Evolutionary conservation across 805 yeast genomes (phyloP).

Genomic region (Metschnikowia aberdeeniae): DNA sequence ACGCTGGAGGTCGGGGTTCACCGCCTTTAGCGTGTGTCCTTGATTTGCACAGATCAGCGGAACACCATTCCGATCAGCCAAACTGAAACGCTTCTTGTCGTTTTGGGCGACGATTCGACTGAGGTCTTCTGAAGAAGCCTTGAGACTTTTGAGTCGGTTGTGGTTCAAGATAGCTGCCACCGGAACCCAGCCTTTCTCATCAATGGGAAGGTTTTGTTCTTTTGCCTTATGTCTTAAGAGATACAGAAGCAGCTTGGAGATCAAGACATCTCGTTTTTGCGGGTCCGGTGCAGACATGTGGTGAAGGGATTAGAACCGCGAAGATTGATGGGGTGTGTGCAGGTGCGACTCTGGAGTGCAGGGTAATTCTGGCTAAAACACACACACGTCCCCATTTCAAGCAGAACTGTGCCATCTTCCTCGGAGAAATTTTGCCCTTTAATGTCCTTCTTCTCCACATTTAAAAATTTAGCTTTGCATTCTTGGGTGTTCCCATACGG

Average conservation of each 20-base stretch:
- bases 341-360: no score
- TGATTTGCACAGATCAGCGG: conserved; percentile 77
- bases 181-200: conserved; percentile 60
- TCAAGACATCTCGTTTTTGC: conserved; percentile 41
- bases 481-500: no score
- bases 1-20: conserved; percentile 41
- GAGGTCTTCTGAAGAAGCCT: conserved; percentile 56
- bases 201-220: conserved; percentile 62
- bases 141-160: conserved; percentile 53
- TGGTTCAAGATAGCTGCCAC: conserved; percentile 52
- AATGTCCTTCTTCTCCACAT: no score
- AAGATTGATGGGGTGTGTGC: no score
- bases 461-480: no score
- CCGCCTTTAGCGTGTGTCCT: conserved; percentile 69
- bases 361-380: no score
- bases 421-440: no score
- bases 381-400: no score
- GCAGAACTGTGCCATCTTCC: no score
- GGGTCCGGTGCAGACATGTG: conserved; percentile 12
- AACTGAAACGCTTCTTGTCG: conserved; percentile 65
- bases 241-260: conserved; percentile 73
- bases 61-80: conserved; percentile 31
- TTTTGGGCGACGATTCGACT: conserved; percentile 57
- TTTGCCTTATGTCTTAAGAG: conserved; percentile 83
- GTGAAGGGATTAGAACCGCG: not conserved